Evolutionary conservation across 2,329 filamentous ascomycete genomes (phyloP), one percentile per base, ranked within the genome.

Genomic region (Intubia oerlemansii): DNA sequence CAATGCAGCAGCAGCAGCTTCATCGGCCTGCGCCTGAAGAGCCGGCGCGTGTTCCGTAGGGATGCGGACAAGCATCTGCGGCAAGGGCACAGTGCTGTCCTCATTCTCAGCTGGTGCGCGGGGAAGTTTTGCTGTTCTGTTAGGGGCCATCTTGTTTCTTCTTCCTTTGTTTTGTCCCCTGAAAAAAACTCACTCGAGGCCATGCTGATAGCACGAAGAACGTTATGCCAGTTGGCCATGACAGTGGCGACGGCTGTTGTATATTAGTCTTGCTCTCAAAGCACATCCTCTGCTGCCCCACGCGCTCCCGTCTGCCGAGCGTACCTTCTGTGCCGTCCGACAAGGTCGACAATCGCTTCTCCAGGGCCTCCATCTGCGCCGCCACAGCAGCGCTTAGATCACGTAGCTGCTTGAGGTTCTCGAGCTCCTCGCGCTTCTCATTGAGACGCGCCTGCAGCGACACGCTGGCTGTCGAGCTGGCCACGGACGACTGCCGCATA

Each of bases 151-250:
- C 15, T 13, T 6, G 18, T 4, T 3, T 14, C 16, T 12, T 12
- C n/a, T 19, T 6, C 18, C 6, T 7, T 6, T 10, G 18, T 19
- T 6, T 6, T 10, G 10, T 10, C 19, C 6, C 7, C 10, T 15
- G 5, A 5, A 19, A n/a, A n/a, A n/a, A n/a, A 53, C 68, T 44
- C 59, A 84, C 78, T 63, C 34, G 76, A 84, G 36, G 80, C 80
- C 76, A 88, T 84, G 44, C 76, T 76, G 43, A 90, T 84, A 24
- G 78, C 78, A 38, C 75, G 62, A 34, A 90, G 59, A 38, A 90
- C 79, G 41, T 80, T 84, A 48, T 84, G 75, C 80, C 80, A 90
- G 47, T 88, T 90, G 30, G 73, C 66, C 45, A 90, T 57, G 14
- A 90, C 79, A n/a, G 73, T 65, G 22, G 80, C 79, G 42, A 90